Conservation (phyloP, 1,139 yeast species). For the Saccharomyces hybrid region DNA sequence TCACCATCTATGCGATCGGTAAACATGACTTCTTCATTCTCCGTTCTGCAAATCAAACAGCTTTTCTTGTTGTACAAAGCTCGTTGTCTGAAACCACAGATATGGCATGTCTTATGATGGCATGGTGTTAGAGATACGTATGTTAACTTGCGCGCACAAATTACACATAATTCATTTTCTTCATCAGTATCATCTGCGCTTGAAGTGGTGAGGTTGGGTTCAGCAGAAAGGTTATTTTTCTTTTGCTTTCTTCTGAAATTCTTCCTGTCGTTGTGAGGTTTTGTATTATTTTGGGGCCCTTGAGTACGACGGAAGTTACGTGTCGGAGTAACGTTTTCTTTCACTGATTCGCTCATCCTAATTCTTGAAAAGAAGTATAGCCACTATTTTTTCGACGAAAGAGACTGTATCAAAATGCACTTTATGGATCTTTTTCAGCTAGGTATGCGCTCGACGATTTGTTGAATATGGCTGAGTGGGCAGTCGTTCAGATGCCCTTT, state of each 20-base stretch:
- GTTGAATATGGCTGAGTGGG: background rate
- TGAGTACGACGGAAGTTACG: slow-evolving; percentile 34
- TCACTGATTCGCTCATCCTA: background rate
- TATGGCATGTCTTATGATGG: slow-evolving; percentile 76
- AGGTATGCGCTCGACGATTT: background rate
- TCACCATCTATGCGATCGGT: slow-evolving; percentile 42
- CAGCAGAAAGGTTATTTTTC: background rate
- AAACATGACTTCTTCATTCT: slow-evolving; percentile 51
- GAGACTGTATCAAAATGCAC: background rate
- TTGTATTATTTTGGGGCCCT: slow-evolving; percentile 9
- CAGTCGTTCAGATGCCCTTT: background rate
- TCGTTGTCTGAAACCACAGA: slow-evolving; percentile 75
- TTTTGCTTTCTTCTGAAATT: slow-evolving; percentile 3
- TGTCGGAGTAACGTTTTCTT: background rate
- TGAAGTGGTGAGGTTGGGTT: background rate
- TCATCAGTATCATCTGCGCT: slow-evolving; percentile 26
- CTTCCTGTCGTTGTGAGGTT: background rate
- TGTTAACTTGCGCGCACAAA: slow-evolving; percentile 68
- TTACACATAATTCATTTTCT: slow-evolving; percentile 51
- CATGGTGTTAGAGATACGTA: slow-evolving; percentile 74
- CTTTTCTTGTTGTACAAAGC: slow-evolving; percentile 65
- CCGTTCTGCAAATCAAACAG: slow-evolving; percentile 81
- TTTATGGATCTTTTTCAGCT: background rate
- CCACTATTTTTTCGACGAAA: background rate
- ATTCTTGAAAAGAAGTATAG: background rate